These are phyloP conservation scores for Didymosphaeria variabile DNA, from an alignment of 2,329 filamentous ascomycete genomes.

Conservation along the genomic window DNA sequence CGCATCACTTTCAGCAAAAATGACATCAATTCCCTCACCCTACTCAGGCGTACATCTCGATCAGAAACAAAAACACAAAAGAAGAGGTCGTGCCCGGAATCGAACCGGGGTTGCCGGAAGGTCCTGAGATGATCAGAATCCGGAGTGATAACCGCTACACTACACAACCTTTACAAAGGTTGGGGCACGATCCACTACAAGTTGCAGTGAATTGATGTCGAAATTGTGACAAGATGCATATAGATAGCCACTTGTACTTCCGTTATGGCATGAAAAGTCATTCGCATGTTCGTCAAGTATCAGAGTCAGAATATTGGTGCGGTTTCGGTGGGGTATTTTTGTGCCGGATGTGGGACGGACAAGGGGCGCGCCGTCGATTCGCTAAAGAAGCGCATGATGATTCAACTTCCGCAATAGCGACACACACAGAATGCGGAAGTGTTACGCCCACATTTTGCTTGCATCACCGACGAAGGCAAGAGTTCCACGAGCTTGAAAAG, in stretches of 20 bases:
- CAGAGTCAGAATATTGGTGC: not conserved
- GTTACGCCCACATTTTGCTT: no score
- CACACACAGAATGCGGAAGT: no score
- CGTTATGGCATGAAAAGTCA: not conserved
- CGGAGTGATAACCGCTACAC: conserved; percentile 40
- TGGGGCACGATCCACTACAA: conserved; percentile 9
- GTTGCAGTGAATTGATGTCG: not conserved
- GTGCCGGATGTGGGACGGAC: not conserved
- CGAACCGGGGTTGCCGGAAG: conserved; percentile 41
- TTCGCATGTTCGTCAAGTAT: not conserved
- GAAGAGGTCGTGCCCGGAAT: conserved; percentile 23
- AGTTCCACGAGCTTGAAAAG: no score
- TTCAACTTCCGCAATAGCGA: not conserved
- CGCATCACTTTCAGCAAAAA: no score
- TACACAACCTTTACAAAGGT: conserved; percentile 20
- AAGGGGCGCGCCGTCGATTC: conserved; percentile 2
- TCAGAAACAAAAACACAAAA: not conserved
- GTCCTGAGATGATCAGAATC: conserved; percentile 34
- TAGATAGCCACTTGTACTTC: not conserved
- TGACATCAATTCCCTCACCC: no score
- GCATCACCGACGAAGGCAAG: no score
- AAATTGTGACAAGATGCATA: not conserved
- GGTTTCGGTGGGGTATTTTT: not conserved
- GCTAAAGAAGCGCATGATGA: not conserved
- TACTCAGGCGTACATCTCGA: no score